These are phyloP conservation scores for Metarhizium humberi DNA, from an alignment of 2,329 filamentous ascomycete species.

Conservation along the genomic window DNA sequence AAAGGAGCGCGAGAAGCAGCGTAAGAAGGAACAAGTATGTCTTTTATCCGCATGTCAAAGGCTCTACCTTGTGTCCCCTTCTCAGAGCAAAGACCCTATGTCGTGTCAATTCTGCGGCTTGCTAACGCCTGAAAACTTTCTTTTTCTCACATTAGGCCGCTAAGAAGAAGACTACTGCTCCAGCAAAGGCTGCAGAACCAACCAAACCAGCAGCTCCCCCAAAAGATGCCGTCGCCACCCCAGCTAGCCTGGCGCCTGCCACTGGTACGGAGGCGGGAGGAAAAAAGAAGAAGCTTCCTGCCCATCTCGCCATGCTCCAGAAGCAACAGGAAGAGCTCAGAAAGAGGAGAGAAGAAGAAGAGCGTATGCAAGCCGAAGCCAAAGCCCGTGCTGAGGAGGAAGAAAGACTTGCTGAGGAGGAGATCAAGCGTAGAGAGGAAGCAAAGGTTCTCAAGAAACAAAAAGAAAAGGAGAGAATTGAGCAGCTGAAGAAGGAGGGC, in stretches of 20 bases:
- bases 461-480: constrained; percentile 76
- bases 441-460: constrained; percentile 72
- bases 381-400: constrained; percentile 56
- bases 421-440: constrained; percentile 60
- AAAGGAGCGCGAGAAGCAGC: constrained; percentile 96
- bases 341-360: constrained; percentile 56
- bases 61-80: not conserved
- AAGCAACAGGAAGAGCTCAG: constrained; percentile 76
- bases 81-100: not conserved
- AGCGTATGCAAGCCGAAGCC: constrained; percentile 51
- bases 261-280: constrained; percentile 40
- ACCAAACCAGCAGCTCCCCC: constrained; percentile 25
- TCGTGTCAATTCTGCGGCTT: not conserved
- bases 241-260: constrained; percentile 23
- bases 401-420: constrained; percentile 56
- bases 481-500: constrained; percentile 80
- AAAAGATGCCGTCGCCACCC: constrained; percentile 39
- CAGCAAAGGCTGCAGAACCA: constrained; percentile 19
- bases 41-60: not conserved
- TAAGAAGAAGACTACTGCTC: constrained; percentile 62
- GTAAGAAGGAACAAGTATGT: constrained; percentile 90
- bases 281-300: constrained; percentile 84
- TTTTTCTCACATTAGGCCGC: constrained; percentile 43
- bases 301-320: constrained; percentile 63
- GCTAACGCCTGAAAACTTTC: not conserved